Percentiles rank a stretch among this genome's conserved stretches.
phyloP scores from a whole-genome alignment of 345 rosid species.

The Carallia pectinifolia region DNA sequence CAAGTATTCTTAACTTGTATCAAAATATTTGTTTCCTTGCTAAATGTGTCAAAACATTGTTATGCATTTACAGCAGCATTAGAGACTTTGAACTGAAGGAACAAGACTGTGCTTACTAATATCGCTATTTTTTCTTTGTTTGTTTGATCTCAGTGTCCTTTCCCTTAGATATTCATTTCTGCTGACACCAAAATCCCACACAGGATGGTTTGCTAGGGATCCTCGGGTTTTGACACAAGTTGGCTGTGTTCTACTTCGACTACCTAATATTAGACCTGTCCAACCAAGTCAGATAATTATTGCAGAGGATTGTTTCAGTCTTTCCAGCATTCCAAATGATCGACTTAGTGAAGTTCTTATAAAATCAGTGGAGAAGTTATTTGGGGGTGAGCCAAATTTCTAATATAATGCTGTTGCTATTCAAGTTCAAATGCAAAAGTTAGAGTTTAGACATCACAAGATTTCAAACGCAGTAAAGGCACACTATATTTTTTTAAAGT shows the following conservation, averaged over 20 bases:
- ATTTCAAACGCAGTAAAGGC: not conserved
- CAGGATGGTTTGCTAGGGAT: conserved; percentile 95
- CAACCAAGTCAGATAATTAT: conserved; percentile 54
- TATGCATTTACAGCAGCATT: too few relatives aligned
- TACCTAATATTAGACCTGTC: conserved; percentile 26
- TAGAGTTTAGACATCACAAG: not conserved
- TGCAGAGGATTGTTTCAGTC: conserved; percentile 70
- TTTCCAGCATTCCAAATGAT: conserved; percentile 56
- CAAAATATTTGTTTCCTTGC: too few relatives aligned
- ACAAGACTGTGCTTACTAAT: too few relatives aligned
- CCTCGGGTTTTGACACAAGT: conserved; percentile 58
- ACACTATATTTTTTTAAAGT: not conserved
- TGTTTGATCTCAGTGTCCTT: not conserved
- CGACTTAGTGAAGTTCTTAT: conserved; percentile 48
- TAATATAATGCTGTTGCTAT: not conserved
- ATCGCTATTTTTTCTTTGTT: too few relatives aligned
- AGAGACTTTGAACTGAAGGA: too few relatives aligned
- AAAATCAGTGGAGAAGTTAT: conserved; percentile 53
- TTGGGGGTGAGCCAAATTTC: conserved; percentile 47
- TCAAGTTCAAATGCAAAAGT: not conserved
- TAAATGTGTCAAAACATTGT: too few relatives aligned
- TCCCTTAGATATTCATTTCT: not conserved
- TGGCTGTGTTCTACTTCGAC: conserved; percentile 58
- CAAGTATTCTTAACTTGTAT: not conserved
- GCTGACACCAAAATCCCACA: conserved; percentile 13